Percentiles rank a stretch among this genome's conserved stretches.
Conservation (phyloP, 345 rosid genomes). For the Populus deltoides region DNA sequence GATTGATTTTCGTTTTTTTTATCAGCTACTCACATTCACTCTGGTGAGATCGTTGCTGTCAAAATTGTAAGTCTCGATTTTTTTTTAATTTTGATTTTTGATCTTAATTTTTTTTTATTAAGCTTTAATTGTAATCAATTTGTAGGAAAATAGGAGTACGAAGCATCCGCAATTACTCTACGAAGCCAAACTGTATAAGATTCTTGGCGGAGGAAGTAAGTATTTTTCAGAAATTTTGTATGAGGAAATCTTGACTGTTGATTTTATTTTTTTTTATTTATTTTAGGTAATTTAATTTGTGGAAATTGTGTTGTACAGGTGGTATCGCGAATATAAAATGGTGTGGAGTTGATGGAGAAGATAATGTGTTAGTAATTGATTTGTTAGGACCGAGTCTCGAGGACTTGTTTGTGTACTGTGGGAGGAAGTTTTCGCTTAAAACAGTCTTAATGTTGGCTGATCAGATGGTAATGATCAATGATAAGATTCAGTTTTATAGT, state of each 20-base stretch:
- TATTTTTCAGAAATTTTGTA: background rate
- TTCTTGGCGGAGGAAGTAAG: constrained; percentile 92
- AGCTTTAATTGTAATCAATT: background rate
- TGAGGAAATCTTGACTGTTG: background rate
- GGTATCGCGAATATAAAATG: constrained; percentile 80
- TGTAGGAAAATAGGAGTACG: constrained; percentile 75
- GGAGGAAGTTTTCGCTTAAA: constrained; percentile 82
- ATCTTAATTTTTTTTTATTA: background rate
- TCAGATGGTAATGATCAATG: constrained; percentile 62
- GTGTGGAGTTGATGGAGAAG: constrained; percentile 83
- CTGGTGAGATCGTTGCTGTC: constrained; percentile 88
- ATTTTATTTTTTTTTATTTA: background rate
- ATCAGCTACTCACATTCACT: constrained; percentile 83
- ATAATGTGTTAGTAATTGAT: constrained; percentile 74
- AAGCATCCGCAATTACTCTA: constrained; percentile 87
- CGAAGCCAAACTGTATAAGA: constrained; percentile 76
- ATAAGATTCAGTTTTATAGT: background rate
- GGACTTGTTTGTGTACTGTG: constrained; percentile 84
- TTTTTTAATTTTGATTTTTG: background rate
- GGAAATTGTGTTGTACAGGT: constrained; percentile 39
- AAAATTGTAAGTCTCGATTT: constrained; percentile 67
- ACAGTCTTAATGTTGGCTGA: constrained; percentile 88
- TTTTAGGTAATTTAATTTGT: background rate
- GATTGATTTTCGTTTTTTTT: background rate
- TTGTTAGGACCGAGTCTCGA: constrained; percentile 94